These are phyloP conservation scores for Nannochloris sp. DNA, from an alignment of 139 green algal genomes.

Conservation along the genomic window DNA sequence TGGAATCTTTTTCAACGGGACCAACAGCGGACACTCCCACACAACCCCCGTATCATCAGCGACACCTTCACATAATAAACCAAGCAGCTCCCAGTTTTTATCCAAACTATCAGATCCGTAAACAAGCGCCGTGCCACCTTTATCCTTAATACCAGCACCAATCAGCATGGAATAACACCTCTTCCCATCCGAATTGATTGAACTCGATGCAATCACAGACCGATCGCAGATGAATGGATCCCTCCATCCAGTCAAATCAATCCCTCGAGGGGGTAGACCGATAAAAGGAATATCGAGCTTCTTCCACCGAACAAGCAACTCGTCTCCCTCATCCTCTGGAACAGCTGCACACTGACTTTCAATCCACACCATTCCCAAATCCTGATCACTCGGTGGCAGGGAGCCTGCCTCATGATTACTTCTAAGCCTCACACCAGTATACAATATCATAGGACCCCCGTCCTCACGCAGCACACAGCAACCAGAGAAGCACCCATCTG, in stretches of 20 bases:
- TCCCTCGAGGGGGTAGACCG: constrained; percentile 45
- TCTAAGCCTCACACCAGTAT: constrained; percentile 64
- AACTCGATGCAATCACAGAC: neutral
- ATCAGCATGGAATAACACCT: constrained; percentile 62
- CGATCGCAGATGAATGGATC: constrained; percentile 68
- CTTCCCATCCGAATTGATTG: neutral
- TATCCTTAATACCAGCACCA: constrained; percentile 58
- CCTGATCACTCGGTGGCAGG: constrained; percentile 31
- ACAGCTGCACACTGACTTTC: constrained; percentile 64
- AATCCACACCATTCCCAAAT: constrained; percentile 64
- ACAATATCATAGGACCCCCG: constrained; percentile 54
- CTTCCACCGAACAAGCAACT: constrained; percentile 47
- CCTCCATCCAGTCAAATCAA: constrained; percentile 65
- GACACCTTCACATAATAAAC: constrained; percentile 39
- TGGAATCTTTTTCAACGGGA: constrained; percentile 24
- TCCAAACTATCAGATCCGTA: constrained; percentile 36
- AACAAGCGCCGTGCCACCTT: constrained; percentile 52
- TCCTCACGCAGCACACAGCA: constrained; percentile 44
- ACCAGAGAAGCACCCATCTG: constrained; percentile 77
- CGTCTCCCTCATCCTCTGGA: constrained; percentile 43
- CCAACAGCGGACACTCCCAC: constrained; percentile 60
- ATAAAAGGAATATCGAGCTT: constrained; percentile 62
- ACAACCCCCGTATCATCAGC: constrained; percentile 41
- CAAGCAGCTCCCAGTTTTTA: constrained; percentile 39
- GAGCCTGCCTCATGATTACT: constrained; percentile 38